Conservation (phyloP, 176 grass and related monocot genomes). For the Carex cristatella region DNA sequence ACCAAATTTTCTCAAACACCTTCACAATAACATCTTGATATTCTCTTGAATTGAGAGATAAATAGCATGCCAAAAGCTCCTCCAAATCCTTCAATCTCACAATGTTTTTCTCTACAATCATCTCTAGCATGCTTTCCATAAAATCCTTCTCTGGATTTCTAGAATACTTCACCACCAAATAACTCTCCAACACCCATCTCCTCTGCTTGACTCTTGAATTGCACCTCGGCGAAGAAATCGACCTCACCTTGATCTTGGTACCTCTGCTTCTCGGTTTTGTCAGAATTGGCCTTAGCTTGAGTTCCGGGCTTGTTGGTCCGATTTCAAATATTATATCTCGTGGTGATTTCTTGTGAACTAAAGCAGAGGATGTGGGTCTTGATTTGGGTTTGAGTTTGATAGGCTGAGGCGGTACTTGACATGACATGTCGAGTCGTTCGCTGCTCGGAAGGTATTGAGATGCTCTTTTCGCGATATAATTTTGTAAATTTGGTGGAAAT, state of each 20-base stretch:
- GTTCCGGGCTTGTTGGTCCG: slow-evolving; percentile 35
- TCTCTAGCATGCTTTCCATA: slow-evolving; percentile 82
- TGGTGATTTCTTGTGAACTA: neutral
- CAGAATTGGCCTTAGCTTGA: slow-evolving; percentile 64
- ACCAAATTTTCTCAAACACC: slow-evolving; percentile 43
- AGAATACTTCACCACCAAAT: slow-evolving; percentile 69
- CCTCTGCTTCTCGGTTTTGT: slow-evolving; percentile 33
- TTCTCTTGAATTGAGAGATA: slow-evolving; percentile 76
- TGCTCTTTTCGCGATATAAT: slow-evolving; percentile 47
- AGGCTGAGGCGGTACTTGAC: neutral
- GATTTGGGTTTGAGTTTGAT: neutral
- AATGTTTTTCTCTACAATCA: slow-evolving; percentile 62
- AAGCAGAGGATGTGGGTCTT: slow-evolving; percentile 13
- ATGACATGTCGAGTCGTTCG: slow-evolving; percentile 31
- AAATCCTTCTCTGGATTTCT: slow-evolving; percentile 69
- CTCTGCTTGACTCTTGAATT: slow-evolving; percentile 16
- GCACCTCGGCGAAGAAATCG: slow-evolving; percentile 41
- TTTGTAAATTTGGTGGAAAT: slow-evolving; percentile 3
- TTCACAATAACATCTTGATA: slow-evolving; percentile 49
- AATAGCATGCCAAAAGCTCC: slow-evolving; percentile 84
- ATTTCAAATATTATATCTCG: slow-evolving; percentile 19
- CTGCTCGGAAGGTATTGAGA: slow-evolving; percentile 61
- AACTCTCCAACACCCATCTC: slow-evolving; percentile 60
- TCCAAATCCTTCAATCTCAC: slow-evolving; percentile 49
- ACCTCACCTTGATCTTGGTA: slow-evolving; percentile 25